Evolutionary conservation across 257 asterid genomes (phyloP), one percentile per base, ranked within the genome.

Genomic region (Solanum sparsipilum): DNA sequence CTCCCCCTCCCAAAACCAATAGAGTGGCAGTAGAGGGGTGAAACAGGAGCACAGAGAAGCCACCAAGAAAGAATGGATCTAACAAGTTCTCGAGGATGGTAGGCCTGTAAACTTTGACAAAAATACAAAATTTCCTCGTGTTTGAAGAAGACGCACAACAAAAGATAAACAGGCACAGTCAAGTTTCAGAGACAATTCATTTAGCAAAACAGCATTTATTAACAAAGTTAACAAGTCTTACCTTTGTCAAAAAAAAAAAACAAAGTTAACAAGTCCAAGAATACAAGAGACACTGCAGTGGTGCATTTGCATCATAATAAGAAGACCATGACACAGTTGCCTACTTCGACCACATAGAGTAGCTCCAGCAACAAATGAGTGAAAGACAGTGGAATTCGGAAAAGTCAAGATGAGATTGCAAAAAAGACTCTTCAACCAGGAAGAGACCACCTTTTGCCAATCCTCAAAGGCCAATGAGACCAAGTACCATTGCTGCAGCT

Each of bases 401-500:
- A 76, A 16, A 7, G 67, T 79, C 67, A 32, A 78, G 11, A 31
- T 41, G 63, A 25, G 41, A 85, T n/a, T 39, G 78, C 36, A 38
- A 27, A 38, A 27, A 70, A 67, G 60, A 70, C 67, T 20, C 81
- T 60, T 84, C 87, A 67, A 84, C 48, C 31, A 89, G 76, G 70
- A 72, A 32, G 75, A 89, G 83, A 38, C 34, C 3, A 2, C 35
- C 35, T 3, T n/a, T 39, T 7, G 60, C 34, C 60, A 76, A 39
- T 38, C n/a, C 20, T 46, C 70, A 75, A 34, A 34, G 46, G 60
- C 44, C 7, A 74, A 58, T 4, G 27, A 46, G 38, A 87, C 87
- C 82, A 41, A 11, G 56, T 46, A 75, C 83, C 2, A 27, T 86
- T 65, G 7, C 46, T 52, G 87, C 98, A 95, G 67, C 46, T 48